Evolutionary conservation across 768 basidiomycete species (phyloP), one percentile per base, ranked within the genome.

Genomic region (Suillus hirtellus): DNA sequence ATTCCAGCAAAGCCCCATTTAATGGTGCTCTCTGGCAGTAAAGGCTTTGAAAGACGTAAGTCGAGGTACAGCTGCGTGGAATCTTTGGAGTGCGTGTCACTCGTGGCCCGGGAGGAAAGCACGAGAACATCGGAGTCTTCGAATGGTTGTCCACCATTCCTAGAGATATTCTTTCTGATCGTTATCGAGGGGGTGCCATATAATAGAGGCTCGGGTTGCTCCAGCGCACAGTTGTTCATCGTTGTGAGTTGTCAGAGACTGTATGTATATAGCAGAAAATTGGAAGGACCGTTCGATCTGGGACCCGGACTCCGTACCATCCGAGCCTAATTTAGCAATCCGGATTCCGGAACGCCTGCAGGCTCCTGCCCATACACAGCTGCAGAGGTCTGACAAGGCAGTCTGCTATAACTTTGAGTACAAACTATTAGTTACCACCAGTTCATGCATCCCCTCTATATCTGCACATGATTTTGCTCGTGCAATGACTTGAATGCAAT

Each of bases 81-180:
- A 10, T 61, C 70, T 43, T 71, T 52, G 4, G 52, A 63, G 9
- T 62, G 55, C 6, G 55, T 17, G n/a, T 34, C 37, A 27, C 68
- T 68, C 7, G 72, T 70, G 7, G 68, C 65, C 9, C 71, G 71
- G 35, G 71, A 72, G 14, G 66, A 74, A n/a, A 72, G 61, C 37
- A 73, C 71, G 31, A 74, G 68, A 27, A 73, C 72, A 27, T 68
- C 66, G 3, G 68, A 72, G 53, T 72, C 71, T 60, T 73, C 72
- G 54, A 60, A 73, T 5, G 64, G 63, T 12, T 60, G 46, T 11
- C 59, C 67, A 12, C 66, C 62, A 47, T 66, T 55, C 70, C 70
- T 72, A 31, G 71, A 64, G 24, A 72, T 72, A 52, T 60, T 72
- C 40, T 72, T 49, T 27, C 72, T 71, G 1, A 15, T 50, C 7